Evolutionary conservation across 192 early-diverging fungal species (phyloP).

Genomic region (Backusella westeae): DNA sequence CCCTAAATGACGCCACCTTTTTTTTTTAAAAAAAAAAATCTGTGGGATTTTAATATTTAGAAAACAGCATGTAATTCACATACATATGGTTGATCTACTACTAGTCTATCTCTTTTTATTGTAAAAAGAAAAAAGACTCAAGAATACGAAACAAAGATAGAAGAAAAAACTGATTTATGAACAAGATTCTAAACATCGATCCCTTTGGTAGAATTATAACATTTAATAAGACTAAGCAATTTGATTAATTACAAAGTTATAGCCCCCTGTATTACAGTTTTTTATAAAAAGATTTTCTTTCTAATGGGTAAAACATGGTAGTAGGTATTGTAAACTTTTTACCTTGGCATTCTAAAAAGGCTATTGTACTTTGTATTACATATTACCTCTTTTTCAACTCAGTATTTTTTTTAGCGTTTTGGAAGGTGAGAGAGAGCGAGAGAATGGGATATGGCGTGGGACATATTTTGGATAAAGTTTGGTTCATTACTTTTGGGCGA

Average conservation of each 20-base stretch:
- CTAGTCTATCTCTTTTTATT: not conserved
- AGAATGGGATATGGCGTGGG: not conserved
- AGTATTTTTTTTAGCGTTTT: not conserved
- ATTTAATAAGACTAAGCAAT: too few relatives aligned
- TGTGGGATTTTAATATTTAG: not conserved
- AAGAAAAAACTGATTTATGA: not conserved
- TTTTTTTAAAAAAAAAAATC: not conserved
- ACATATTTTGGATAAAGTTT: not conserved
- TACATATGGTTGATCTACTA: not conserved
- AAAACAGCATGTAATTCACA: not conserved
- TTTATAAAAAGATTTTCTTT: too few relatives aligned
- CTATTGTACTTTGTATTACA: not conserved
- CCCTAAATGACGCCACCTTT: not conserved
- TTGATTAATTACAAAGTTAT: too few relatives aligned
- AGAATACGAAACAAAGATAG: too few relatives aligned
- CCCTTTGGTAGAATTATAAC: not conserved
- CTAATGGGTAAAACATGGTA: too few relatives aligned
- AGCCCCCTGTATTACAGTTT: too few relatives aligned
- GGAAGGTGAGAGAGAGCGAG: too few relatives aligned
- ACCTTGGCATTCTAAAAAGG: not conserved
- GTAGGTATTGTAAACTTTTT: not conserved
- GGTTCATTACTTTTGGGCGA: not conserved
- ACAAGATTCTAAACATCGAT: not conserved
- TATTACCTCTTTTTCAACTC: not conserved
- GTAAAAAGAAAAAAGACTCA: too few relatives aligned